Base-by-base conservation (phyloP, 495 filamentous ascomycete genomes). In the Parathielavia hyrcaniae region DNA sequence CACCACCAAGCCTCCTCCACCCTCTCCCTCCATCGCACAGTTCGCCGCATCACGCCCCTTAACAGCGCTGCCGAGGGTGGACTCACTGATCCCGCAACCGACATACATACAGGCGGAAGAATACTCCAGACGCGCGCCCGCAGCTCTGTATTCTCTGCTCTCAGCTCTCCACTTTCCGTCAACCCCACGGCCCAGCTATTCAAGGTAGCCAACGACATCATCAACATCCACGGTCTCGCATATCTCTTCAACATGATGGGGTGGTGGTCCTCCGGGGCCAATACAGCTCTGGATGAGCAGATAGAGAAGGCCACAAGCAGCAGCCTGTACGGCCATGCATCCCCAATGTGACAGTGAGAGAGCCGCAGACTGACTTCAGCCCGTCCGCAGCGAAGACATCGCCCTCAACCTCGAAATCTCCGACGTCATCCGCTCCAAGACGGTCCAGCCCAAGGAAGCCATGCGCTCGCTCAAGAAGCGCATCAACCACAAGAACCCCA, bases 401-500 rank as follows among this genome's bases (percentile, higher is more conserved):
- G 85, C 95, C 19, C 83, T 96, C 58, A 97, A 96, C 69, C 81
- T 98, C 64, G 93, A 98, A 70, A 96, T 98, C 62, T 96, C 91
- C 61, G 93, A 98, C 71, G 79, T 91, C 62, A 95, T 98, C 64
- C 84, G 93, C 64, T 96, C 91, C 55, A 97, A 97, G 72, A 93
- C 90, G 20, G 92, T 98, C 11, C 89, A 91, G 64, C 91, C 93
- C 39, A 96, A 91, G 70, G 93, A 97, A 69, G 93, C 93, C 46
- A 97, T 97, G 93, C 87, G 88, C 67, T 91, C 88, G 26, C 79
- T 98, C 69, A 97, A 96, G 70, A 84, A 86, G 64, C 86, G 93
- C 64, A 88, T 98, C 73, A 90, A 90, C 71, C 88, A 97, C 76
- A 90, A 88, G 73, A 98, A 98, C 66, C 93, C 93, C 34, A 98